Evolutionary conservation across 371 early-diverging fungal species (phyloP).

Genomic region (Mortierella sp.): DNA sequence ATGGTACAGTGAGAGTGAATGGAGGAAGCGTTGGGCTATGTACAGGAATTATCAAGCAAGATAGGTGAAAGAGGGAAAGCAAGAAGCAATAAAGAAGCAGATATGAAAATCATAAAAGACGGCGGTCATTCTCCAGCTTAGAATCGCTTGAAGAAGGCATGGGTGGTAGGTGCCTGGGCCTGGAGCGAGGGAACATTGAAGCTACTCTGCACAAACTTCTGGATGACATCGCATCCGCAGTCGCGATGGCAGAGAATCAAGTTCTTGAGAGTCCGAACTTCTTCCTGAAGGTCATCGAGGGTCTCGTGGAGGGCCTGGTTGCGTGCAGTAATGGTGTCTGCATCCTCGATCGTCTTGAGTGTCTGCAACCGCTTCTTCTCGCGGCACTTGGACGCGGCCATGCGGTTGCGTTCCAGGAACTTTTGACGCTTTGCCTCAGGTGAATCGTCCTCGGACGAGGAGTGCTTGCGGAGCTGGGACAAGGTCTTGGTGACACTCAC

Average conservation of each 20-base stretch:
- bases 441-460: slow-evolving; percentile 36
- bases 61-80: background rate
- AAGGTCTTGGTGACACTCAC: background rate
- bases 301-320: slow-evolving; percentile 74
- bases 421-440: slow-evolving; percentile 65
- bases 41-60: background rate
- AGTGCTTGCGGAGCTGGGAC: slow-evolving; percentile 45
- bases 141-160: slow-evolving; percentile 1
- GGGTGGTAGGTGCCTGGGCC: background rate
- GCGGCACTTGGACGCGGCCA: slow-evolving; percentile 84
- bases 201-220: slow-evolving; percentile 62
- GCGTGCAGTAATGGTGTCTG: slow-evolving; percentile 64
- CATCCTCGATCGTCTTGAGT: slow-evolving; percentile 72
- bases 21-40: background rate
- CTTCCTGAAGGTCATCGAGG: slow-evolving; percentile 75
- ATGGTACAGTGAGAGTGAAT: slow-evolving; percentile 3
- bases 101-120: background rate
- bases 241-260: slow-evolving; percentile 76
- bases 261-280: slow-evolving; percentile 74
- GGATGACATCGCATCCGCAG: slow-evolving; percentile 71
- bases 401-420: slow-evolving; percentile 82
- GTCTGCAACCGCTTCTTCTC: slow-evolving; percentile 86
- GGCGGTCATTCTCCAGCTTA: background rate
- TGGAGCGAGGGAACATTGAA: slow-evolving; percentile 12
- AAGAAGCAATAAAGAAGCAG: background rate